phyloP scores from a whole-genome alignment of 2,329 filamentous ascomycete species.

The Pestalotiopsis sp. region DNA sequence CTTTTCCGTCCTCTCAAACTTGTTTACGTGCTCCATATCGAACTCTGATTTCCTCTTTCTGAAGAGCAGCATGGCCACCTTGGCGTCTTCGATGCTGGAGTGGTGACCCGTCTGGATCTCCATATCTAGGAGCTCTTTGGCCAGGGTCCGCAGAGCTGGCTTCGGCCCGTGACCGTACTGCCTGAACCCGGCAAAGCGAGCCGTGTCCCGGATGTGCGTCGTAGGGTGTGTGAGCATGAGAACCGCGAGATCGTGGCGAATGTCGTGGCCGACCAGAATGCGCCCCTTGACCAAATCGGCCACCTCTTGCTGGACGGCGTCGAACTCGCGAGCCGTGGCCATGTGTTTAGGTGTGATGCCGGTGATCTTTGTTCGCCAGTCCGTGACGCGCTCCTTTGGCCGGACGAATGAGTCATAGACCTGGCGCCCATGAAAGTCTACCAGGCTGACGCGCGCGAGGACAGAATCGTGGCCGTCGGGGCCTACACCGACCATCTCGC shows the following conservation, averaged over 20 bases:
- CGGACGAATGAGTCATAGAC: constrained; percentile 93
- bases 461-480: constrained; percentile 71
- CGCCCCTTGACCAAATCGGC: constrained; percentile 64
- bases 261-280: constrained; percentile 72
- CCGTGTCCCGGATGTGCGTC: constrained; percentile 82
- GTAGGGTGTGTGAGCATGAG: constrained; percentile 79
- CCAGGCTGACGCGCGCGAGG: constrained; percentile 84
- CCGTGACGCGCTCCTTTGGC: constrained; percentile 76
- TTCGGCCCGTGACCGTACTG: constrained; percentile 70
- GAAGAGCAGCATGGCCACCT: constrained; percentile 89
- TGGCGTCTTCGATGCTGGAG: constrained; percentile 77
- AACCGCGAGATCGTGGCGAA: constrained; percentile 72
- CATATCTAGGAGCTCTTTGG: constrained; percentile 58
- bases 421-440: constrained; percentile 92
- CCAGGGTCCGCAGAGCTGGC: constrained; percentile 65
- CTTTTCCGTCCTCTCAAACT: constrained; percentile 51
- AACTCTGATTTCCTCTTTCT: constrained; percentile 82
- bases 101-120: constrained; percentile 68
- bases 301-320: constrained; percentile 76
- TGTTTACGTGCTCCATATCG: constrained; percentile 76
- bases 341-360: constrained; percentile 80
- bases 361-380: constrained; percentile 88
- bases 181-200: constrained; percentile 74
- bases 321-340: constrained; percentile 69
- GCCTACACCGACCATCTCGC: constrained; percentile 95